These are phyloP conservation scores for Rostrohypoxylon terebratum DNA, from an alignment of 495 filamentous ascomycete genomes.

Conservation along the genomic window DNA sequence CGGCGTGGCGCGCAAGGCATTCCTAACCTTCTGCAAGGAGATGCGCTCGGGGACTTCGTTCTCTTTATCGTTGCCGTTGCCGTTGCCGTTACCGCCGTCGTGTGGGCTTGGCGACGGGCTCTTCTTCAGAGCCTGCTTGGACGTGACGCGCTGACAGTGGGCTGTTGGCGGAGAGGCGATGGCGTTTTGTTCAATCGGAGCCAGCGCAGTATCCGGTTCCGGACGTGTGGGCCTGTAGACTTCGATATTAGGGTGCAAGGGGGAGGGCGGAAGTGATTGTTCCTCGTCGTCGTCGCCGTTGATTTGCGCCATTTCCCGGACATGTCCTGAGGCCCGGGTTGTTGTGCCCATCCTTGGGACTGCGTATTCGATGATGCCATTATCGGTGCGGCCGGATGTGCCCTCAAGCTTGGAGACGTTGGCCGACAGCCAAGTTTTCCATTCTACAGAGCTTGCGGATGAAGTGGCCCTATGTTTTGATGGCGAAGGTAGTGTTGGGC, in stretches of 20 bases:
- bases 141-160: conserved; percentile 49
- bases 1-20: conserved; percentile 14
- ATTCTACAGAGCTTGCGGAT: conserved; percentile 61
- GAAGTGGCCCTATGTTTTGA: conserved; percentile 53
- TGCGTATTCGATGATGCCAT: conserved; percentile 51
- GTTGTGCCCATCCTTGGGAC: conserved; percentile 55
- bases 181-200: conserved; percentile 43
- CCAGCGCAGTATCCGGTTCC: conserved; percentile 24
- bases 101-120: conserved; percentile 29
- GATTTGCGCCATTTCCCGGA: conserved; percentile 71
- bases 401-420: conserved; percentile 63
- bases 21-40: neutral
- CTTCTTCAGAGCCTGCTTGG: conserved; percentile 51
- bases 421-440: conserved; percentile 65
- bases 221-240: conserved; percentile 33
- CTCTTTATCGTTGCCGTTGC: conserved; percentile 18
- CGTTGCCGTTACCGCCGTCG: neutral
- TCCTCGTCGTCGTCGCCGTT: conserved; percentile 65
- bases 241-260: conserved; percentile 2
- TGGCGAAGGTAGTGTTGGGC: conserved; percentile 38
- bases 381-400: conserved; percentile 40
- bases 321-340: conserved; percentile 59
- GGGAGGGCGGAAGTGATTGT: conserved; percentile 22
- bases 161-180: neutral
- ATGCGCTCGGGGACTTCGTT: conserved; percentile 29